Evolutionary conservation across 768 basidiomycete genomes (phyloP).

Genomic region (Galerina sulciceps): DNA sequence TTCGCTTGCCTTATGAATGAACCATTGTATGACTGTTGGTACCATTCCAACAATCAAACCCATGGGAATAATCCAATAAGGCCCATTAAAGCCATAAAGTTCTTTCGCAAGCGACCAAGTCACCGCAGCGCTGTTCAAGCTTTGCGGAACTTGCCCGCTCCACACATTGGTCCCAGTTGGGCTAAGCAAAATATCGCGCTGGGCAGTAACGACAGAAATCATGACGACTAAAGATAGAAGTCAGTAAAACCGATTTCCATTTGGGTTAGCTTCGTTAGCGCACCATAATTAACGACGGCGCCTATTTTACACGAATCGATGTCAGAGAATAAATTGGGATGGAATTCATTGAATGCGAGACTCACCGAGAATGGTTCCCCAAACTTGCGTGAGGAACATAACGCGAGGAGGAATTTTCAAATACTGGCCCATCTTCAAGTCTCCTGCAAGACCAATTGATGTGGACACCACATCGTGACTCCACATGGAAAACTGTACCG

Average conservation of each 20-base stretch:
- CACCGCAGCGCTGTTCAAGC: slow-evolving; percentile 59
- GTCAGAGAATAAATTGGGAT: no score
- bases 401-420: slow-evolving; percentile 70
- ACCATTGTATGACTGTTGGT: slow-evolving; percentile 56
- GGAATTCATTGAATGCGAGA: neutral
- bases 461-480: slow-evolving; percentile 63
- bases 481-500: slow-evolving; percentile 65
- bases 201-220: slow-evolving; percentile 54
- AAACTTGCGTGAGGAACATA: slow-evolving; percentile 69
- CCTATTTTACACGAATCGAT: slow-evolving; percentile 22
- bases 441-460: slow-evolving; percentile 55
- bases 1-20: slow-evolving; percentile 49
- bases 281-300: slow-evolving; percentile 43
- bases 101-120: slow-evolving; percentile 69
- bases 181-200: slow-evolving; percentile 55
- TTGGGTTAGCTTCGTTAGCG: neutral
- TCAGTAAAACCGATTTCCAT: neutral
- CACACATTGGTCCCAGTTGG: slow-evolving; percentile 65
- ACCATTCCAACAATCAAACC: slow-evolving; percentile 57
- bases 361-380: slow-evolving; percentile 62
- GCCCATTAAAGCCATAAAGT: slow-evolving; percentile 56
- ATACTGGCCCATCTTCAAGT: slow-evolving; percentile 77
- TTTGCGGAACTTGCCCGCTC: slow-evolving; percentile 57
- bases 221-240: slow-evolving; percentile 52
- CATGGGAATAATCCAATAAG: slow-evolving; percentile 61